Evolutionary conservation across 2,329 filamentous ascomycete species (phyloP).

Genomic region (Phialophora expanda): DNA sequence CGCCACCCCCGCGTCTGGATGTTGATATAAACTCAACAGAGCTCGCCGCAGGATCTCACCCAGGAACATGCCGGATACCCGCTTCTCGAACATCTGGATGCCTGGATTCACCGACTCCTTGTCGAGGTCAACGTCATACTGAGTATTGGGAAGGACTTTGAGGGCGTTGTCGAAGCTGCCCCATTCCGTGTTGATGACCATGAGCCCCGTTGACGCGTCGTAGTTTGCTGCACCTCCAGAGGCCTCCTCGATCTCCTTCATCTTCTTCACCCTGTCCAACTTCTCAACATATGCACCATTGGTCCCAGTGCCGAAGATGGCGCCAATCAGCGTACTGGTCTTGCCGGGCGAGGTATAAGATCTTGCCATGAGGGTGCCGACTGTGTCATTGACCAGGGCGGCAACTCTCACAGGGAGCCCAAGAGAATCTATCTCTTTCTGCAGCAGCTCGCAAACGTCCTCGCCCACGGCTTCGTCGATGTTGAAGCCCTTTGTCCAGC

Average conservation of each 20-base stretch:
- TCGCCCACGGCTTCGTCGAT: slow-evolving; percentile 93
- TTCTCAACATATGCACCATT: slow-evolving; percentile 98
- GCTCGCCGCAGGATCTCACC: slow-evolving; percentile 88
- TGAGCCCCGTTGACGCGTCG: slow-evolving; percentile 81
- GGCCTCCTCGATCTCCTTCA: slow-evolving; percentile 59
- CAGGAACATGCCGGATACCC: slow-evolving; percentile 96
- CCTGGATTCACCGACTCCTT: slow-evolving; percentile 84
- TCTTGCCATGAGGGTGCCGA: slow-evolving; percentile 95
- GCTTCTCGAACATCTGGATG: slow-evolving; percentile 98
- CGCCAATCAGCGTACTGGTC: slow-evolving; percentile 84
- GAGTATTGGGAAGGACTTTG: slow-evolving; percentile 81
- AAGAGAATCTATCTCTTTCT: slow-evolving; percentile 85
- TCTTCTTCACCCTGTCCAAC: slow-evolving; percentile 81
- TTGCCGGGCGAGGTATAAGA: slow-evolving; percentile 92
- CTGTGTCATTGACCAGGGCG: slow-evolving; percentile 95
- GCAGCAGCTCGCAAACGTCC: slow-evolving; percentile 89
- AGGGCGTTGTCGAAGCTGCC: slow-evolving; percentile 96
- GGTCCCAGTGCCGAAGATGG: slow-evolving; percentile 96
- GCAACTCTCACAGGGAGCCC: slow-evolving; percentile 90
- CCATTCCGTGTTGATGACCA: slow-evolving; percentile 99
- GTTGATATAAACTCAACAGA: slow-evolving; percentile 66
- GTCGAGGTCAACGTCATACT: slow-evolving; percentile 81
- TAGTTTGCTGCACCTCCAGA: slow-evolving; percentile 63
- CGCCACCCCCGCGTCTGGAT: slow-evolving; percentile 68
- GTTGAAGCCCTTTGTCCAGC: slow-evolving; percentile 99